Base-by-base conservation (phyloP, 495 filamentous ascomycete species). In the Aspergillus taichungensis region DNA sequence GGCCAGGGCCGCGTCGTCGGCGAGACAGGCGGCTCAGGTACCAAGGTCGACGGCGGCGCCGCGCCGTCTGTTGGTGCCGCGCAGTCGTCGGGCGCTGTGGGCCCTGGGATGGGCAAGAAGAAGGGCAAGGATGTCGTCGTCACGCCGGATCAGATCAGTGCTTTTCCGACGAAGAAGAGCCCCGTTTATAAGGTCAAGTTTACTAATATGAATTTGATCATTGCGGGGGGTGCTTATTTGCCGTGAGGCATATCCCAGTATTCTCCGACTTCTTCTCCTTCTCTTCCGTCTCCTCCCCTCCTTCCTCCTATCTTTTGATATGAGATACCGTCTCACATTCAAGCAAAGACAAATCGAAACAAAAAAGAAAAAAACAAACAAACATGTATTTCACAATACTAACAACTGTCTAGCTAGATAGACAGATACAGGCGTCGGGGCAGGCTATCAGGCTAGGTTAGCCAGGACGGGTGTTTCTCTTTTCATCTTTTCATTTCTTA, bases 151-250 rank as follows among this genome's bases (percentile, higher is more conserved):
- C 91, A 97, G 67, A 88, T 97, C 64, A 83, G 79, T 50, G 88
- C 85, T 4, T 96, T 95, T 56, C 82, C 87, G 0, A 96, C 92
- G 12, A 98, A 97, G 77, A 94, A 92, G 71, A 88, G 84, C 14
- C 88, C 92, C 3, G 86, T 98, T 6, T 84, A 92, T 62, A 94
- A 90, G 71, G 91, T 94, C 37, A 78, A 81, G 57, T 95, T 95
- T 59, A 96, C 92, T 3, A 74, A 84, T 41, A 92, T 91, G 82
- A 98, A 98, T 53, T 61, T 97, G 54, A 79, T 95, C 11, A 65
- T 98, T 42, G 88, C 88, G 8, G 89, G 81, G 29, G 88, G 92
- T 29, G 89, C 85, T 46, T 96, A 88, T 65, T 57, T 88, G 53
- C 83, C 83, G 31, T 78, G 62, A 62, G 49, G 43, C 43, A 57